These are phyloP conservation scores for Dillenia turbinata DNA, from an alignment of 164 flowering plant genomes.

Conservation along the genomic window DNA sequence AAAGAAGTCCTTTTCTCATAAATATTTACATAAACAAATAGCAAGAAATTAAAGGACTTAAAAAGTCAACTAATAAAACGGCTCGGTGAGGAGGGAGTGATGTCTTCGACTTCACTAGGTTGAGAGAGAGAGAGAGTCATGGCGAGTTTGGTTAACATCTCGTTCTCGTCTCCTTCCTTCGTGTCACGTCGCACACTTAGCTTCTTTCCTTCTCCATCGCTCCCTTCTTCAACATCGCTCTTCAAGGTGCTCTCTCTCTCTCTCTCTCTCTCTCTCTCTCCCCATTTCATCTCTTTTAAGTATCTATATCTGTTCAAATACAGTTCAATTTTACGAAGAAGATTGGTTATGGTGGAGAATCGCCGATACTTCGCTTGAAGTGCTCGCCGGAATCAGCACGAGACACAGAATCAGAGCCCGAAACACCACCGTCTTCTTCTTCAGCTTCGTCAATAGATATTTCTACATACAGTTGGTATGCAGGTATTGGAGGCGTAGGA, in stretches of 20 bases:
- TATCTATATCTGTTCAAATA: background rate
- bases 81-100: too few species aligned
- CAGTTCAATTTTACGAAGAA: conserved; percentile 3
- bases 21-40: too few species aligned
- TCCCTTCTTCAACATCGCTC: background rate
- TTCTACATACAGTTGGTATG: conserved; percentile 61
- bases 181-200: conserved; percentile 6
- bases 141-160: conserved; percentile 28
- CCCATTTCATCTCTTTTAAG: too few species aligned
- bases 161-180: conserved; percentile 14
- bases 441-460: conserved; percentile 14
- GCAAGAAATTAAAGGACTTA: too few species aligned
- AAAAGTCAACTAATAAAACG: too few species aligned
- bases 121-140: conserved; percentile 1
- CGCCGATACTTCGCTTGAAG: conserved; percentile 27
- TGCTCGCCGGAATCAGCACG: conserved; percentile 24
- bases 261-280: conserved; percentile 4
- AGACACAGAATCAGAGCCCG: conserved; percentile 13
- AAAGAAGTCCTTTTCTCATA: too few species aligned
- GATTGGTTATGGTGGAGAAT: conserved; percentile 16
- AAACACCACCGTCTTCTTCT: conserved; percentile 16
- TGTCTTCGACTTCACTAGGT: too few species aligned
- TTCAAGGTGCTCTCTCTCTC: conserved; percentile 20
- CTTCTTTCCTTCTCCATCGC: conserved; percentile 3
- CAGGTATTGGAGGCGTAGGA: conserved; percentile 72